phyloP scores from a whole-genome alignment of 805 yeast genomes.

The Candida suzukii region DNA sequence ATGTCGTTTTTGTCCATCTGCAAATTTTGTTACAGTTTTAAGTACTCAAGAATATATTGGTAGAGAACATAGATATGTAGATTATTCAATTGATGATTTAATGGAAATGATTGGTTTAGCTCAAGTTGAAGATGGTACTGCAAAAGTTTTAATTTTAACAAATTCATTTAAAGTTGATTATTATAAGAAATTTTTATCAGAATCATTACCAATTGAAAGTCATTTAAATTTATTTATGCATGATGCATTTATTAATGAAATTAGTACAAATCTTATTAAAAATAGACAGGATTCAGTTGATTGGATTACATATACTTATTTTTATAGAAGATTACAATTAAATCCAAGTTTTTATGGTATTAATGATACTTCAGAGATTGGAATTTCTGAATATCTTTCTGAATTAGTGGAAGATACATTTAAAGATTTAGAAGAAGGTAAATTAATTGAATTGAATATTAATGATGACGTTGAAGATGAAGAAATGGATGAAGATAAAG shows the following conservation, averaged over 20 bases:
- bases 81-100: conserved; percentile 59
- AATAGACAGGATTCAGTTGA: conserved; percentile 83
- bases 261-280: conserved; percentile 55
- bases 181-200: conserved; percentile 63
- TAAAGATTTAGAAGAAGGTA: conserved; percentile 52
- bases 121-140: conserved; percentile 21
- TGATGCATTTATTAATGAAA: conserved; percentile 68
- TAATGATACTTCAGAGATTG: conserved; percentile 51
- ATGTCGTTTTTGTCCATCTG: conserved; percentile 40
- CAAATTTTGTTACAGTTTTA: conserved; percentile 51
- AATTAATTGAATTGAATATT: conserved; percentile 53
- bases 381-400: conserved; percentile 75
- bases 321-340: conserved; percentile 69
- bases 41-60: conserved; percentile 74
- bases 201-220: conserved; percentile 83
- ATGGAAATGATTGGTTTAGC: conserved; percentile 58
- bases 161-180: conserved; percentile 47
- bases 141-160: conserved; percentile 51
- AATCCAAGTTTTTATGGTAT: conserved; percentile 92
- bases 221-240: conserved; percentile 47
- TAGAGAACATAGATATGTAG: conserved; percentile 60
- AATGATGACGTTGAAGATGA: conserved; percentile 21
- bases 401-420: conserved; percentile 72
- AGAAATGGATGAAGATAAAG: conserved; percentile 22
- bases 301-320: conserved; percentile 79